Percentiles rank a stretch among this genome's conserved stretches.
Conservation (phyloP, 1,284 basidiomycete genomes). For the Tremellales sp. region DNA sequence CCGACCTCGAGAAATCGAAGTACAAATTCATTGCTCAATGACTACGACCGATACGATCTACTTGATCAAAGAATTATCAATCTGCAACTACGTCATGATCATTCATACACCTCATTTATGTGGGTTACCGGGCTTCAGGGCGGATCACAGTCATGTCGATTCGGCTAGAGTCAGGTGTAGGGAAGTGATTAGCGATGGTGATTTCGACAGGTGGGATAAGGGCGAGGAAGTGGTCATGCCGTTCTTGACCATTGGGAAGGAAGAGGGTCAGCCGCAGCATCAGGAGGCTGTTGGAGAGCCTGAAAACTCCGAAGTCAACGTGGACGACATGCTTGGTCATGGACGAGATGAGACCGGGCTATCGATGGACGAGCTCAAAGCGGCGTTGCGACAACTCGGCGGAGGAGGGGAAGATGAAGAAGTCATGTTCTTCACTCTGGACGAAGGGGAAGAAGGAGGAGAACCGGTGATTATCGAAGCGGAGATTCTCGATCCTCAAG, state of each 20-base stretch:
- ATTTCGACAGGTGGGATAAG: slow-evolving; percentile 23
- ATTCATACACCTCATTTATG: slow-evolving; percentile 90
- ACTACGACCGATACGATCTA: slow-evolving; percentile 71
- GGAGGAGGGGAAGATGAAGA: slow-evolving; percentile 10
- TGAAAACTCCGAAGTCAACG: not conserved
- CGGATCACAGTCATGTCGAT: slow-evolving; percentile 49
- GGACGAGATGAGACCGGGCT: not conserved
- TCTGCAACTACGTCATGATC: slow-evolving; percentile 81
- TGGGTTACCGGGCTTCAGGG: slow-evolving; percentile 81
- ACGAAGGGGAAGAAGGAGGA: slow-evolving; percentile 14
- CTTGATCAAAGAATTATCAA: slow-evolving; percentile 85
- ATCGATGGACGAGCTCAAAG: not conserved
- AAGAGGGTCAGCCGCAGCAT: not conserved
- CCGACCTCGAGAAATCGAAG: slow-evolving; percentile 76
- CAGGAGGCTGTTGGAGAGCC: not conserved
- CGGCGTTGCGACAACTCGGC: not conserved
- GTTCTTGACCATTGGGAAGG: not conserved
- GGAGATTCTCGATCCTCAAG: slow-evolving; percentile 6
- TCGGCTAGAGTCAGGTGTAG: slow-evolving; percentile 40
- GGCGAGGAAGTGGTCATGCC: slow-evolving; percentile 5
- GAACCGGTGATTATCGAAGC: slow-evolving; percentile 8
- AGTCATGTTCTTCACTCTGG: slow-evolving; percentile 13
- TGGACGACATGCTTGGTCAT: not conserved
- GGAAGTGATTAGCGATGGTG: slow-evolving; percentile 38
- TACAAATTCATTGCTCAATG: slow-evolving; percentile 96